Percentiles rank a stretch among this genome's conserved stretches.
Evolutionary conservation across 106 monocot species (phyloP).

Genomic region (Allium sativum): DNA sequence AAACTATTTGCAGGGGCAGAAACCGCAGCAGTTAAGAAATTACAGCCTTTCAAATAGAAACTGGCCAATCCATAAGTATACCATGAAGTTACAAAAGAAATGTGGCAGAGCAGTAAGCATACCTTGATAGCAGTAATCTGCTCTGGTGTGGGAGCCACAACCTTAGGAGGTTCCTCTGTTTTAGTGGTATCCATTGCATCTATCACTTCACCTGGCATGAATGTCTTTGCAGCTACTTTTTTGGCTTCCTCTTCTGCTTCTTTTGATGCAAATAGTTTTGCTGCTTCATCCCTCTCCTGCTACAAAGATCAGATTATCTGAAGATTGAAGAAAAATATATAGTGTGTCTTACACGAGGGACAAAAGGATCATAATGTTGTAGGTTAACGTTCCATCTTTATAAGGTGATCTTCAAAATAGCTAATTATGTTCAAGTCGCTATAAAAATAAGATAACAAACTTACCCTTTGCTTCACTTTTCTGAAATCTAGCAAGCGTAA

Average conservation of each 20-base stretch:
- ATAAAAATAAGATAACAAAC: not conserved
- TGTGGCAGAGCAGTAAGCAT: not conserved
- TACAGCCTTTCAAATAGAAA: too few species aligned
- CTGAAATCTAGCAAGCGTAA: constrained; percentile 82
- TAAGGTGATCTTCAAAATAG: not conserved
- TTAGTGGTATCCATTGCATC: constrained; percentile 29
- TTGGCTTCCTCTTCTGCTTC: constrained; percentile 86
- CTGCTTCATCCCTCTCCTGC: constrained; percentile 81
- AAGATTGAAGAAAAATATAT: not conserved
- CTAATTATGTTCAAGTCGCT: not conserved
- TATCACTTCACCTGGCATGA: constrained; percentile 54
- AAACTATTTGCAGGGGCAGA: too few species aligned
- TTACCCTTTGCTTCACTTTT: constrained; percentile 92
- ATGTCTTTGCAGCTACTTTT: constrained; percentile 66
- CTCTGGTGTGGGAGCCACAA: constrained; percentile 78
- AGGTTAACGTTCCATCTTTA: not conserved
- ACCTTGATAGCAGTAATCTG: constrained; percentile 99
- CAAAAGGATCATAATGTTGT: too few species aligned
- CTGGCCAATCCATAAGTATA: too few species aligned
- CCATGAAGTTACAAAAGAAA: not conserved
- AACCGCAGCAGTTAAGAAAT: too few species aligned
- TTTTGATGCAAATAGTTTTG: constrained; percentile 63
- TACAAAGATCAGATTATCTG: constrained; percentile 10
- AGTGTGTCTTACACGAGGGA: too few species aligned
- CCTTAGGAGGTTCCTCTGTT: constrained; percentile 51